A percentile compares a stretch with the other conserved stretches of the same genome.
Evolutionary conservation across 805 yeast genomes (phyloP).

Genomic region (Candida orba): DNA sequence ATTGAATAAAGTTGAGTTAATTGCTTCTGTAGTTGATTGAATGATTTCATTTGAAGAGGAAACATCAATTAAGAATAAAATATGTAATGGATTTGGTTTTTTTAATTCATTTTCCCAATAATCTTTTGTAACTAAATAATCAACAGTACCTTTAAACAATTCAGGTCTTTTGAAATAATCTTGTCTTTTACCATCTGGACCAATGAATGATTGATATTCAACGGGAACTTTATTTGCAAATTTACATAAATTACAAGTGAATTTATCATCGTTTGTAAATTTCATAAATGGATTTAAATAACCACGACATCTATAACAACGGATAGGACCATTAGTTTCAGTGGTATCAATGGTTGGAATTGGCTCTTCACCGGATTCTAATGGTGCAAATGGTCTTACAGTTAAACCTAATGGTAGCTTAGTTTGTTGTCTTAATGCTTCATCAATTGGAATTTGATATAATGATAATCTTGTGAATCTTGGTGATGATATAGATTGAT

Average conservation of each 20-base stretch:
- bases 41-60: constrained; percentile 56
- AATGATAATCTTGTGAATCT: constrained; percentile 69
- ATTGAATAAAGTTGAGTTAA: constrained; percentile 42
- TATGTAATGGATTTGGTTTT: constrained; percentile 47
- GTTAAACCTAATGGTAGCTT: constrained; percentile 77
- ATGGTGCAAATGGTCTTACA: constrained; percentile 77
- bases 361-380: constrained; percentile 36
- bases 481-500: constrained; percentile 83
- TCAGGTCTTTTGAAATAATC: constrained; percentile 69
- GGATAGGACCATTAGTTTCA: constrained; percentile 55
- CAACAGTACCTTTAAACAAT: constrained; percentile 76
- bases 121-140: constrained; percentile 66
- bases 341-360: constrained; percentile 66
- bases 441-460: constrained; percentile 76
- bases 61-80: constrained; percentile 69
- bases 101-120: constrained; percentile 45
- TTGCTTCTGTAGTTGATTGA: constrained; percentile 59
- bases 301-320: constrained; percentile 89
- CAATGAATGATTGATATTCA: constrained; percentile 60
- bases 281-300: constrained; percentile 83
- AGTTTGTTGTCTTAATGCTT: constrained; percentile 58
- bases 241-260: constrained; percentile 83
- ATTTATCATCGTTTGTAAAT: constrained; percentile 48
- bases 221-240: constrained; percentile 62
- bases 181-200: constrained; percentile 50